These are phyloP conservation scores for Lumnitzera racemosa DNA, from an alignment of 345 rosid genomes.

Conservation along the genomic window DNA sequence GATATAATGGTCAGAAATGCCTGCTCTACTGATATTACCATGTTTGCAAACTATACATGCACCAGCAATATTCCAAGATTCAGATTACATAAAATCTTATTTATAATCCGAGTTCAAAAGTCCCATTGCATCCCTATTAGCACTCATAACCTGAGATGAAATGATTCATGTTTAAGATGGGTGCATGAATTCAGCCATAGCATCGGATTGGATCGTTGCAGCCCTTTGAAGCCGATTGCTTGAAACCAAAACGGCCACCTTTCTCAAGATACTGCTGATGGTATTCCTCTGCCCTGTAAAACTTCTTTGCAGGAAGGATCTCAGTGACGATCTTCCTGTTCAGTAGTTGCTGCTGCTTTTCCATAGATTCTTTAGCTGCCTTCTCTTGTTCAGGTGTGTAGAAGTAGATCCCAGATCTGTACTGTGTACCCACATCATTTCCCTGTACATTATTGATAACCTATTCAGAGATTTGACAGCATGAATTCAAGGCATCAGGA, in stretches of 20 bases:
- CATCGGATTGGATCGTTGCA: constrained; percentile 91
- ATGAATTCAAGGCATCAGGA: too few relatives aligned
- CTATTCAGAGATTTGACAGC: too few relatives aligned
- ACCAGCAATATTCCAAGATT: too few relatives aligned
- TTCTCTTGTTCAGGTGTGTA: constrained; percentile 86
- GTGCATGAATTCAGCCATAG: constrained; percentile 48
- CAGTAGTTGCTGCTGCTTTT: constrained; percentile 49
- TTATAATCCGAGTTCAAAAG: too few relatives aligned
- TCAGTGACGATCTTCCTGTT: constrained; percentile 73
- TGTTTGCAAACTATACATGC: too few relatives aligned
- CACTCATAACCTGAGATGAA: too few relatives aligned
- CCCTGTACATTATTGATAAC: constrained; percentile 39
- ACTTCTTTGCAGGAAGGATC: constrained; percentile 80
- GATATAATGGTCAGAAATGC: too few relatives aligned
- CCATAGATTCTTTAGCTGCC: constrained; percentile 57
- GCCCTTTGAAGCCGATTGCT: constrained; percentile 71
- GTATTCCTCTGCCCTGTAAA: constrained; percentile 84
- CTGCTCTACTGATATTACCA: too few relatives aligned
- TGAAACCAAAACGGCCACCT: constrained; percentile 76
- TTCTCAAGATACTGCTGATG: constrained; percentile 92
- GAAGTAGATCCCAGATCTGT: constrained; percentile 81
- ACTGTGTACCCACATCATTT: constrained; percentile 85
- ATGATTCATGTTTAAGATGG: background rate
- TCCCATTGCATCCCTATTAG: too few relatives aligned
- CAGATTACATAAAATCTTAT: too few relatives aligned